Percentiles rank a stretch among this genome's conserved stretches.
phyloP scores from a whole-genome alignment of 345 rosid genomes.

The Eucalyptus paniculata region DNA sequence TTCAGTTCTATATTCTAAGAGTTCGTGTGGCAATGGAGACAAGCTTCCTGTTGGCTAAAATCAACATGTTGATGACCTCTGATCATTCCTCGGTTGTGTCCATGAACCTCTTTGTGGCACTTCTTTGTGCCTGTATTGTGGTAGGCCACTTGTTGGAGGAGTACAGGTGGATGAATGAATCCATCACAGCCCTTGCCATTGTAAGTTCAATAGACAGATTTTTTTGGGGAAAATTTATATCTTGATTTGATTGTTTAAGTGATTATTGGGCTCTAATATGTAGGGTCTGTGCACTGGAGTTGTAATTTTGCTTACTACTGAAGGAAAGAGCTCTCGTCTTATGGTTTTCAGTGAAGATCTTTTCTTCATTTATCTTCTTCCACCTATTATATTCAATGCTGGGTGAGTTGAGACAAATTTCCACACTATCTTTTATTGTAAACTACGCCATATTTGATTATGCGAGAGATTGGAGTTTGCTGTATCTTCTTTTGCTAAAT shows the following conservation, averaged over 20 bases:
- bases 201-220: constrained; percentile 1
- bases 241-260: not conserved
- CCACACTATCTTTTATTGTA: not conserved
- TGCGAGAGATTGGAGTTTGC: not conserved
- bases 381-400: constrained; percentile 38
- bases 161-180: constrained; percentile 31
- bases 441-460: not conserved
- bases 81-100: constrained; percentile 30
- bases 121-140: constrained; percentile 28
- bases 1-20: not conserved
- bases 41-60: not conserved
- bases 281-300: constrained; percentile 36
- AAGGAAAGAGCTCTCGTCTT: constrained; percentile 32
- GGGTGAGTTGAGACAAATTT: constrained; percentile 7
- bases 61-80: not conserved
- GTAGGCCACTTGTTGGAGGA: constrained; percentile 29
- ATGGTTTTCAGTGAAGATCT: constrained; percentile 33
- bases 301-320: constrained; percentile 17
- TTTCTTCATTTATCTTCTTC: constrained; percentile 41
- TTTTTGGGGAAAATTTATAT: not conserved
- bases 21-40: not conserved
- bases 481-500: not conserved
- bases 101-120: constrained; percentile 31
- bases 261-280: not conserved
- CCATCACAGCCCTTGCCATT: constrained; percentile 30